A percentile compares a stretch with the other conserved stretches of the same genome.
Conservation (phyloP, 2,329 filamentous ascomycete species). For the Cordyceps farinosa region DNA sequence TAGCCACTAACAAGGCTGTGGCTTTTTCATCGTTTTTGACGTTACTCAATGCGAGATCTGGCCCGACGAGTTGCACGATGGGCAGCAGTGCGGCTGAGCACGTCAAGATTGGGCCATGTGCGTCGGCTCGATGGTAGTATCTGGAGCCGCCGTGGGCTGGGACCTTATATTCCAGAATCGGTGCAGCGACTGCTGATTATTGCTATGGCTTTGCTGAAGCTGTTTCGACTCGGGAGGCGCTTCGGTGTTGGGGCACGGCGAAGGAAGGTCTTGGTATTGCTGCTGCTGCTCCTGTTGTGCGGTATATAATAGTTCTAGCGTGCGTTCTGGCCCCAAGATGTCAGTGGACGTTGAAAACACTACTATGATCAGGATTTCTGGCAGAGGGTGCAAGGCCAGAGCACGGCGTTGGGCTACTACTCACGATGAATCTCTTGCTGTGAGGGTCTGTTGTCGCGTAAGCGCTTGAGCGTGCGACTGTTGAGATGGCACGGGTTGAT, state of each 20-base stretch:
- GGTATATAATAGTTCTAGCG: slow-evolving; percentile 47
- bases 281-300: slow-evolving; percentile 20
- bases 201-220: background rate
- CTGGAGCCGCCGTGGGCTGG: slow-evolving; percentile 28
- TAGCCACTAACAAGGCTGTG: background rate
- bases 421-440: slow-evolving; percentile 54
- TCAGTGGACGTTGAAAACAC: slow-evolving; percentile 20
- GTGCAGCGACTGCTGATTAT: slow-evolving; percentile 52
- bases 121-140: slow-evolving; percentile 24
- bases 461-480: slow-evolving; percentile 59
- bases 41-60: background rate
- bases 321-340: slow-evolving; percentile 43
- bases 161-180: slow-evolving; percentile 58
- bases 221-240: background rate
- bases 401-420: slow-evolving; percentile 31
- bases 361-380: background rate
- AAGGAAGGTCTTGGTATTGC: background rate
- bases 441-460: slow-evolving; percentile 56
- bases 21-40: background rate
- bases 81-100: background rate
- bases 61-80: background rate
- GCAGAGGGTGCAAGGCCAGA: background rate
- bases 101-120: slow-evolving; percentile 3
- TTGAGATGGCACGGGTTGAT: slow-evolving; percentile 41
- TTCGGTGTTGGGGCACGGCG: slow-evolving; percentile 6